A percentile compares a stretch with the other conserved stretches of the same genome.
These are phyloP conservation scores for Daldinia grandis DNA, from an alignment of 495 filamentous ascomycete species.

Conservation along the genomic window DNA sequence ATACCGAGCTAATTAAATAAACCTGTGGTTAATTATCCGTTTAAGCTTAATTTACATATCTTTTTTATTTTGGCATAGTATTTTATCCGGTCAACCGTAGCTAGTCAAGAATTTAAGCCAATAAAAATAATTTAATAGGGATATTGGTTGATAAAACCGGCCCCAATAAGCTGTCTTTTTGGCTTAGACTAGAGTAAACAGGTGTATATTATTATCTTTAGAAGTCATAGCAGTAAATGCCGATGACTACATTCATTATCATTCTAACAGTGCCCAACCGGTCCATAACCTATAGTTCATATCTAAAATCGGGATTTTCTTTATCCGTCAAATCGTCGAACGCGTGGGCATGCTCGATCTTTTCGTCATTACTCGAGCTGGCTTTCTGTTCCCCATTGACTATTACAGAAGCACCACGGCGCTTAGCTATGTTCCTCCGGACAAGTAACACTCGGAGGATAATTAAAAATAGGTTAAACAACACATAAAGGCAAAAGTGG, in stretches of 20 bases:
- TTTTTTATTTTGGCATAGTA: too few relatives aligned
- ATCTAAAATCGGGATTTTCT: neutral
- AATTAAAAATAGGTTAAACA: constrained; percentile 11
- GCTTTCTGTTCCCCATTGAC: neutral
- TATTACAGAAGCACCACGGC: neutral
- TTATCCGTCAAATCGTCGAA: neutral
- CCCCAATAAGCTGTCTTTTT: too few relatives aligned
- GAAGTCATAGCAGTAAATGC: neutral
- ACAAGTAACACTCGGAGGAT: constrained; percentile 8
- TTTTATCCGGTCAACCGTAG: too few relatives aligned
- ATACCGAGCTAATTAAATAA: too few relatives aligned
- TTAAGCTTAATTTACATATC: too few relatives aligned
- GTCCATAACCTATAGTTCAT: neutral
- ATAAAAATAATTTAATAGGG: too few relatives aligned
- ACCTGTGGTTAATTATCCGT: too few relatives aligned
- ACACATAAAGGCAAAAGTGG: constrained; percentile 15
- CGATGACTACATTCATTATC: neutral
- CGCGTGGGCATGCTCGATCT: neutral
- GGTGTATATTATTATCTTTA: too few relatives aligned
- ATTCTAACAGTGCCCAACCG: neutral
- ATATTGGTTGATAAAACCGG: too few relatives aligned
- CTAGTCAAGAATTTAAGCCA: too few relatives aligned
- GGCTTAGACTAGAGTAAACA: too few relatives aligned
- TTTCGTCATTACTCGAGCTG: neutral
- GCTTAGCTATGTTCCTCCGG: neutral